phyloP scores from a whole-genome alignment of 1,284 basidiomycete genomes.

The Ganoderma resinaceum region DNA sequence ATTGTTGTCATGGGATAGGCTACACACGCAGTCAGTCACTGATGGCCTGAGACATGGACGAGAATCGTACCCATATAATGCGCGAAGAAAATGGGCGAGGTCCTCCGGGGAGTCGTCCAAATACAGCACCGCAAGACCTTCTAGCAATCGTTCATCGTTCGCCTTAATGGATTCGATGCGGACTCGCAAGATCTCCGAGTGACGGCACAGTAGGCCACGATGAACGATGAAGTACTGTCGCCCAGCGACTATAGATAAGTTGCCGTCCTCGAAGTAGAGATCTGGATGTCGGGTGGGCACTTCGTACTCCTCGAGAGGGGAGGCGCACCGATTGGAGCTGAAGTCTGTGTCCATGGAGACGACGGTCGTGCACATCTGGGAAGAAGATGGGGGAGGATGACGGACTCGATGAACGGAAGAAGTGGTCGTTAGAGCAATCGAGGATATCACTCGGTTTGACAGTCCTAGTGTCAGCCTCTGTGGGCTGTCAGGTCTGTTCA shows the following conservation, averaged over 20 bases:
- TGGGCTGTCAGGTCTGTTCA: background rate
- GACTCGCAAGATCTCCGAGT: constrained; percentile 57
- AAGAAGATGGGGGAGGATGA: background rate
- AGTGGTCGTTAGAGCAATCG: background rate
- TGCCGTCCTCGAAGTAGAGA: constrained; percentile 72
- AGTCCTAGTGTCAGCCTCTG: background rate
- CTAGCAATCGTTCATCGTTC: constrained; percentile 42
- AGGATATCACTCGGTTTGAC: background rate
- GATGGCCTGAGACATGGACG: constrained; percentile 19
- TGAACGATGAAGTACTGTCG: constrained; percentile 71
- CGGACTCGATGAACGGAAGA: background rate
- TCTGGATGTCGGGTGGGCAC: constrained; percentile 53
- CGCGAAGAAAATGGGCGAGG: constrained; percentile 59
- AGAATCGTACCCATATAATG: constrained; percentile 69
- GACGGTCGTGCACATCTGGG: constrained; percentile 6
- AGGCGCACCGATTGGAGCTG: constrained; percentile 40
- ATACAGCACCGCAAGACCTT: constrained; percentile 60
- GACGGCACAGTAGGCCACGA: constrained; percentile 65
- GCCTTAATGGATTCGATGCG: constrained; percentile 29
- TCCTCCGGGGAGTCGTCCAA: constrained; percentile 60
- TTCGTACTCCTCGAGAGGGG: constrained; percentile 29
- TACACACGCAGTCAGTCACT: constrained; percentile 1
- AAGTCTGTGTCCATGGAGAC: constrained; percentile 29
- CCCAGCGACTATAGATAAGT: constrained; percentile 63
- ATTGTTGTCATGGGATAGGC: constrained; percentile 46